A percentile compares a stretch with the other conserved stretches of the same genome.
phyloP scores from a whole-genome alignment of 2,329 filamentous ascomycete genomes.

The Cercospora sesami region DNA sequence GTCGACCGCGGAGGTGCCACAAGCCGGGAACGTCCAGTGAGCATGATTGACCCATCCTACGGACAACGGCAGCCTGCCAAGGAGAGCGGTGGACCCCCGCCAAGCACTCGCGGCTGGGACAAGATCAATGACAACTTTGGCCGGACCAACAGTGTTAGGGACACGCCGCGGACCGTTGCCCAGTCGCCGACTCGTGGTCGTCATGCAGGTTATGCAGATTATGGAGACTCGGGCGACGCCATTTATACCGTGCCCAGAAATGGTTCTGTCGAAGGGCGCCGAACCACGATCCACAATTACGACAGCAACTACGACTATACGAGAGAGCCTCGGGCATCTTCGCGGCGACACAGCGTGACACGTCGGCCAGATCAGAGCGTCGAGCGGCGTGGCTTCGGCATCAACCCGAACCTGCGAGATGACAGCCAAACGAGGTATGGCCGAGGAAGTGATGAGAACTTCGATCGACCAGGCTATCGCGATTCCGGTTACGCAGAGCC shows the following conservation, averaged over 20 bases:
- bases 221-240: slow-evolving; percentile 40
- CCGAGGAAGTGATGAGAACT: slow-evolving; percentile 43
- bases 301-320: slow-evolving; percentile 47
- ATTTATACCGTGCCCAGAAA: slow-evolving; percentile 40
- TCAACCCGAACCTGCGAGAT: slow-evolving; percentile 30
- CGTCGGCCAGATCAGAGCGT: slow-evolving; percentile 47
- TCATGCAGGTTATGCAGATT: slow-evolving; percentile 26
- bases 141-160: slow-evolving; percentile 50
- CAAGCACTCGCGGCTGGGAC: slow-evolving; percentile 69
- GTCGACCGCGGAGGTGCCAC: slow-evolving; percentile 42
- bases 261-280: slow-evolving; percentile 43
- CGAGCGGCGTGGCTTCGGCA: slow-evolving; percentile 51
- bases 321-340: slow-evolving; percentile 42
- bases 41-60: slow-evolving; percentile 43
- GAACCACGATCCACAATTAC: slow-evolving; percentile 51
- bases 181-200: slow-evolving; percentile 34
- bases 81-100: slow-evolving; percentile 57
- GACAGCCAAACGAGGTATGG: slow-evolving; percentile 33
- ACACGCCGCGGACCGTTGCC: slow-evolving; percentile 32
- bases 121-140: slow-evolving; percentile 58
- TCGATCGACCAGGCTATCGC: slow-evolving; percentile 41
- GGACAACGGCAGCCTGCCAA: slow-evolving; percentile 36
- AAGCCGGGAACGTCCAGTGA: slow-evolving; percentile 47
- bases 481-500: slow-evolving; percentile 35
- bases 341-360: slow-evolving; percentile 41